These are phyloP conservation scores for Xylaria venustula DNA, from an alignment of 495 filamentous ascomycete genomes.

Conservation along the genomic window DNA sequence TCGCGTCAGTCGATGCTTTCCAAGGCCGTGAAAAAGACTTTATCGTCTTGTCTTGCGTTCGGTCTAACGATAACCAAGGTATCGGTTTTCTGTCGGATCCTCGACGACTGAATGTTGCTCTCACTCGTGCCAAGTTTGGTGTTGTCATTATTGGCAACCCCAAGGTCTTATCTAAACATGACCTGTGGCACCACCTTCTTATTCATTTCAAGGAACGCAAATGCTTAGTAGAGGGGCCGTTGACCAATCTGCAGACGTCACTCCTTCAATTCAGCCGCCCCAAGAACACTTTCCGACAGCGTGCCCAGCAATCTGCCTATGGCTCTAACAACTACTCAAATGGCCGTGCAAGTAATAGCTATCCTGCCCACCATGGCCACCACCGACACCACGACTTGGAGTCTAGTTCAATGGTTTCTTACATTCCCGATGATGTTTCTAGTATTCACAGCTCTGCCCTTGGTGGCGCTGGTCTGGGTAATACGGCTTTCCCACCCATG, in stretches of 20 bases:
- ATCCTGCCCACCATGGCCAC: slow-evolving; percentile 48
- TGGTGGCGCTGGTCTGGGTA: slow-evolving; percentile 72
- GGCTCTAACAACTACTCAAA: slow-evolving; percentile 70
- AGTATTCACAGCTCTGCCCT: slow-evolving; percentile 92
- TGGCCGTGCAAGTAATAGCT: slow-evolving; percentile 38
- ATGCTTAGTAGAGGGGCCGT: slow-evolving; percentile 93
- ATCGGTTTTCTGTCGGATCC: slow-evolving; percentile 99
- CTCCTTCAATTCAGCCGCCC: slow-evolving; percentile 93
- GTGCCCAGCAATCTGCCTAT: slow-evolving; percentile 52
- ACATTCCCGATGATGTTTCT: slow-evolving; percentile 96
- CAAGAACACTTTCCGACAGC: slow-evolving; percentile 87
- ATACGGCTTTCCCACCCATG: slow-evolving; percentile 86
- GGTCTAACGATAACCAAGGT: slow-evolving; percentile 98
- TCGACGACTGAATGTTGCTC: slow-evolving; percentile 96
- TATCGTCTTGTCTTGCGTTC: slow-evolving; percentile 96
- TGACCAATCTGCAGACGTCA: slow-evolving; percentile 92
- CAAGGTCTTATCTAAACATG: slow-evolving; percentile 96
- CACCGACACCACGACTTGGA: slow-evolving; percentile 69
- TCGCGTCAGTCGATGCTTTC: slow-evolving; percentile 97
- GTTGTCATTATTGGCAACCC: slow-evolving; percentile 96
- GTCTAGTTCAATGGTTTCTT: slow-evolving; percentile 81
- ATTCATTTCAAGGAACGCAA: slow-evolving; percentile 97
- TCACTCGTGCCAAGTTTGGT: slow-evolving; percentile 95
- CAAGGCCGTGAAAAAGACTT: slow-evolving; percentile 99
- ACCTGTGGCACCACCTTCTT: slow-evolving; percentile 94